These are phyloP conservation scores for Prosopis cineraria DNA, from an alignment of 306 rosid genomes.

Conservation along the genomic window DNA sequence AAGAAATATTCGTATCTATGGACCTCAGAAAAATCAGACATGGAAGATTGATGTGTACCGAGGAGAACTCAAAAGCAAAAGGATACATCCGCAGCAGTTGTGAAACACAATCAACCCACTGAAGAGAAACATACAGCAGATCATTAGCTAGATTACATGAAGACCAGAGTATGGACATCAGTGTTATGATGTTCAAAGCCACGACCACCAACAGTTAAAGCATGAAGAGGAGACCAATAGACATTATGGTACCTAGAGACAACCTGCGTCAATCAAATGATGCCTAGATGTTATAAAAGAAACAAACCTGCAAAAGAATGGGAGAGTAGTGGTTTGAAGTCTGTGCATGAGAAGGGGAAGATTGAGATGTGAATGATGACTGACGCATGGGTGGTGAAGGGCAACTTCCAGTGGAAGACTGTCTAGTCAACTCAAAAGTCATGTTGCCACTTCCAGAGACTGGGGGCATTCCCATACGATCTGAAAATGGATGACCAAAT, in stretches of 20 bases:
- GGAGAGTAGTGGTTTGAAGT: slow-evolving; percentile 79
- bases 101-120: slow-evolving; percentile 98
- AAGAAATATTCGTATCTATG: neutral
- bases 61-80: slow-evolving; percentile 89
- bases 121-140: slow-evolving; percentile 44
- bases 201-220: slow-evolving; percentile 17
- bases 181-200: slow-evolving; percentile 11
- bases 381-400: slow-evolving; percentile 77
- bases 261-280: neutral
- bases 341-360: slow-evolving; percentile 69
- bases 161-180: neutral
- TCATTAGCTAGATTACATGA: slow-evolving; percentile 28
- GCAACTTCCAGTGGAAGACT: slow-evolving; percentile 63
- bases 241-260: neutral
- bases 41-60: slow-evolving; percentile 55
- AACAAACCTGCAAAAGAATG: slow-evolving; percentile 89
- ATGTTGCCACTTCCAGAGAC: slow-evolving; percentile 56
- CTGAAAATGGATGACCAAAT: slow-evolving; percentile 95
- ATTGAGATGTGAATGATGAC: slow-evolving; percentile 61
- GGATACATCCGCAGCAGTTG: slow-evolving; percentile 97
- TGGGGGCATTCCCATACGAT: slow-evolving; percentile 75
- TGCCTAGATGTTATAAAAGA: slow-evolving; percentile 16
- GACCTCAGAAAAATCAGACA: neutral
- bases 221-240: neutral
- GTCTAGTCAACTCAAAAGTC: slow-evolving; percentile 80